Evolutionary conservation across 2,329 filamentous ascomycete species (phyloP), one percentile per base, ranked within the genome.

Genomic region (Macrophomina phaseolina): DNA sequence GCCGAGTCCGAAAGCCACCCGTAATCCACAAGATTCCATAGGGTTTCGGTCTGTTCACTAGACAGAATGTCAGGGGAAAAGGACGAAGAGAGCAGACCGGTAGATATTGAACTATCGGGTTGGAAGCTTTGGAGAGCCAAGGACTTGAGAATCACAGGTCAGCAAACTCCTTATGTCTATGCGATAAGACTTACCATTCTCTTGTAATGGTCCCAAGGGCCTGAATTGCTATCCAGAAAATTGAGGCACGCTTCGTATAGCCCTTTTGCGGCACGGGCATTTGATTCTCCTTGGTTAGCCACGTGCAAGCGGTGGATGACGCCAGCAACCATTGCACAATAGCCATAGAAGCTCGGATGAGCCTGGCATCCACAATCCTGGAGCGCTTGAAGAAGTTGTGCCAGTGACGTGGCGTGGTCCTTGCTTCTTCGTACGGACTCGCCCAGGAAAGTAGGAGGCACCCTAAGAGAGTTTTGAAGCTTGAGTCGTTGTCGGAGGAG

Each of bases 261-360:
- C 23, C 23, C 23, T 5, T 51, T 51, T 56, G 4, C 7, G 16
- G 34, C n/a, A 30, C 28, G 11, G 38, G 12, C 36, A 40, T 11
- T 2, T 12, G 12, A 7, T 42, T n/a, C 38, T 42, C 30, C 23
- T 23, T 23, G 23, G 12, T 66, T 32, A 5, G 23, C 40, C 5
- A 49, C 8, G 49, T 60, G 67, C 3, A 69, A 40, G n/a, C 65
- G 52, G 36, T 65, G 67, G 23, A 67, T 64, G 65, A 71, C 51
- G 16, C 72, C 74, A 5, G 72, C 73, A n/a, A 77, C 68, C 23
- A 73, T 72, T n/a, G 74, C 70, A 40, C 73, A 76, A 56, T 78
- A 78, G 3, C 76, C 71, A 58, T 75, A 76, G 60, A 78, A 77
- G 0, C 75, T 77, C 1, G 75, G 74, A 60, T 73, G 42, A 2